A percentile compares a stretch with the other conserved stretches of the same genome.
Evolutionary conservation across 306 rosid species (phyloP).

Genomic region (Dicorynia guianensis): DNA sequence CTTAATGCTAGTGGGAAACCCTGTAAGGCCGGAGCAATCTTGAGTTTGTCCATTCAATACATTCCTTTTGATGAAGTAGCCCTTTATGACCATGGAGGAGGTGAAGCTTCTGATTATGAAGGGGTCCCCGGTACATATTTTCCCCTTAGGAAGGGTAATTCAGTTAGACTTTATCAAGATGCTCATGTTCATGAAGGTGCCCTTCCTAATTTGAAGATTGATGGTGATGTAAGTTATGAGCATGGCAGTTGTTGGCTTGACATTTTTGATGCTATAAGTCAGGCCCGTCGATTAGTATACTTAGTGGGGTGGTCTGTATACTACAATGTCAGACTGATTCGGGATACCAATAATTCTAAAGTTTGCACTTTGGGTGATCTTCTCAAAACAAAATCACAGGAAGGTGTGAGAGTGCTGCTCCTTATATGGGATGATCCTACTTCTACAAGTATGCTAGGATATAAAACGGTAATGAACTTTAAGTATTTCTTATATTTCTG

Average conservation of each 20-base stretch:
- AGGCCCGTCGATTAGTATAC: constrained; percentile 75
- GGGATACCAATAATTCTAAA: constrained; percentile 49
- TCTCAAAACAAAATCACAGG: constrained; percentile 81
- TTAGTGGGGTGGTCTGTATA: constrained; percentile 92
- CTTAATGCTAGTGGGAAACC: constrained; percentile 63
- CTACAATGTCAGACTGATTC: constrained; percentile 69
- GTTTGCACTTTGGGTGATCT: constrained; percentile 70
- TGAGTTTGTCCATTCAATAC: constrained; percentile 76
- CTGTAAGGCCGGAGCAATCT: constrained; percentile 62
- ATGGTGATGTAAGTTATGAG: constrained; percentile 52
- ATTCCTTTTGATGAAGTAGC: constrained; percentile 53
- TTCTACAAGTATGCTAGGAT: constrained; percentile 72
- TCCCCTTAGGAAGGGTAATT: constrained; percentile 80
- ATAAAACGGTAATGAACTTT: constrained; percentile 59
- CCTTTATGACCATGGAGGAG: constrained; percentile 54
- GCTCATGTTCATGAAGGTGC: constrained; percentile 72
- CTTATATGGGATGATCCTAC: constrained; percentile 97
- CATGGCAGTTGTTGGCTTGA: constrained; percentile 78
- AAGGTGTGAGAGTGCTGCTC: constrained; percentile 88
- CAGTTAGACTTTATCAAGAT: constrained; percentile 85
- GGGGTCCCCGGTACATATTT: constrained; percentile 82
- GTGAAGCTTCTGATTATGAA: constrained; percentile 52
- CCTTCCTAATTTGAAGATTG: constrained; percentile 63
- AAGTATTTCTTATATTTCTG: constrained; percentile 19
- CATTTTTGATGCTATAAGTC: constrained; percentile 69